A percentile compares a stretch with the other conserved stretches of the same genome.
Evolutionary conservation across 2,329 filamentous ascomycete genomes (phyloP).

Genomic region (Phyllosticta citribraziliensis): DNA sequence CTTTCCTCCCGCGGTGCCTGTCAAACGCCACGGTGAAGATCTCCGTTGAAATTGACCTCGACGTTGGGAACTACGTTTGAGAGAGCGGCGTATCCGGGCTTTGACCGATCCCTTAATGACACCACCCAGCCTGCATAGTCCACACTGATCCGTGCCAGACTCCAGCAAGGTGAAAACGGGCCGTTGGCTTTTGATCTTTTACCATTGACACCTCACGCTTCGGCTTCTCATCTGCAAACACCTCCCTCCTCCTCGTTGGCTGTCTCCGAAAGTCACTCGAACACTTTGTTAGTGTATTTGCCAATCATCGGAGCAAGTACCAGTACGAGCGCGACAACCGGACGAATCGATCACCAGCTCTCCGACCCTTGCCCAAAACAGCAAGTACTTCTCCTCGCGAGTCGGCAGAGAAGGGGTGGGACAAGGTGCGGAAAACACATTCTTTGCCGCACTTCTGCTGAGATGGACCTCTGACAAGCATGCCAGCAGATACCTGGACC

Average conservation of each 20-base stretch:
- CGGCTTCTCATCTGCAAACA: background rate
- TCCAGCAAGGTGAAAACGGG: background rate
- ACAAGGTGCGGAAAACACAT: slow-evolving; percentile 1
- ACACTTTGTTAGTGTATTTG: background rate
- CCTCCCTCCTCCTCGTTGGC: background rate
- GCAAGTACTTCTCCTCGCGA: background rate
- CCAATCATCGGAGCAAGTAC: background rate
- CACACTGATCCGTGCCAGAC: background rate
- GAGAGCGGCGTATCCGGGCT: background rate
- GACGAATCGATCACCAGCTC: background rate
- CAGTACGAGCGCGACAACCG: background rate
- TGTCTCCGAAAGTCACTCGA: background rate
- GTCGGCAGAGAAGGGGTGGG: background rate
- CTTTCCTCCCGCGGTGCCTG: background rate
- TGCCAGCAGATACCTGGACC: slow-evolving; percentile 5
- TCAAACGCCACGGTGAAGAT: slow-evolving; percentile 6
- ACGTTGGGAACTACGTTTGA: background rate
- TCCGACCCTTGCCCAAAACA: background rate
- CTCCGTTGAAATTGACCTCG: slow-evolving; percentile 1
- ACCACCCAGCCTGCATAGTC: background rate
- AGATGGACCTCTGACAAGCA: slow-evolving; percentile 5
- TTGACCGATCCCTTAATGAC: background rate
- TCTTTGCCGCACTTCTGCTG: background rate
- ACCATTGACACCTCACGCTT: background rate
- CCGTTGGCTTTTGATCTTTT: background rate